Evolutionary conservation across 116 monocot species (phyloP).

Genomic region (Cymodocea nodosa): DNA sequence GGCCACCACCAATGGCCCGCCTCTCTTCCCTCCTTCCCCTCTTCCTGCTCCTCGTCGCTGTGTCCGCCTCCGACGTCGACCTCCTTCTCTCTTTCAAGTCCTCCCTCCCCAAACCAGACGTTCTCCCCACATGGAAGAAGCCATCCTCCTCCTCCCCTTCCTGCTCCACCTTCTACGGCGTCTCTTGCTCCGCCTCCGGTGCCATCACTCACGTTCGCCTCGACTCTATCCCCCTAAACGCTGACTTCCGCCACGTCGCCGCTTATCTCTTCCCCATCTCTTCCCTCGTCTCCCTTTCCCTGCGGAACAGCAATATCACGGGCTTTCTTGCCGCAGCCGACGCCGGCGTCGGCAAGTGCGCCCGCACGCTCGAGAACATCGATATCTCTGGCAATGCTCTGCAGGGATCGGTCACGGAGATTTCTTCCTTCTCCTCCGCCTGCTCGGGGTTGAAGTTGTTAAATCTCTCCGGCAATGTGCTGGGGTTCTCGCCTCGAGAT

Average conservation of each 20-base stretch:
- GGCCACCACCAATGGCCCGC: neutral
- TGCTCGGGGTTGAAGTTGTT: constrained; percentile 17
- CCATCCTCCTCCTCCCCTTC: constrained; percentile 1
- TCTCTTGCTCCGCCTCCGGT: constrained; percentile 8
- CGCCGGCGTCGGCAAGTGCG: constrained; percentile 6
- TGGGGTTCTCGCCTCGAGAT: constrained; percentile 6
- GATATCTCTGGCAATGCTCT: constrained; percentile 35
- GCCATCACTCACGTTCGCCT: constrained; percentile 16
- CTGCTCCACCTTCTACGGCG: constrained; percentile 31
- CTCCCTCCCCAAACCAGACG: constrained; percentile 32
- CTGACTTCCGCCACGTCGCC: constrained; percentile 22
- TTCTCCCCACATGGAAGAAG: constrained; percentile 28
- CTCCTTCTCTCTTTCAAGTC: constrained; percentile 48
- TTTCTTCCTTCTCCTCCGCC: constrained; percentile 8
- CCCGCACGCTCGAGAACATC: constrained; percentile 11
- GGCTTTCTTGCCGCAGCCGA: constrained; percentile 3
- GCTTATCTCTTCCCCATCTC: constrained; percentile 23
- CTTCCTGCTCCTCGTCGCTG: neutral
- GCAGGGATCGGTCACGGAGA: constrained; percentile 24
- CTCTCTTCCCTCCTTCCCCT: neutral
- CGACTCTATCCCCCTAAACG: constrained; percentile 11
- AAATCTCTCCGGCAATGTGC: constrained; percentile 31
- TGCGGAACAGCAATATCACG: constrained; percentile 19
- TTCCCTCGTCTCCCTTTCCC: constrained; percentile 21
- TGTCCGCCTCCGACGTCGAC: constrained; percentile 16